Percentiles rank a stretch among this genome's conserved stretches.
phyloP scores from a whole-genome alignment of 1,139 yeast genomes.

The Kluyveromyces marxianus region DNA sequence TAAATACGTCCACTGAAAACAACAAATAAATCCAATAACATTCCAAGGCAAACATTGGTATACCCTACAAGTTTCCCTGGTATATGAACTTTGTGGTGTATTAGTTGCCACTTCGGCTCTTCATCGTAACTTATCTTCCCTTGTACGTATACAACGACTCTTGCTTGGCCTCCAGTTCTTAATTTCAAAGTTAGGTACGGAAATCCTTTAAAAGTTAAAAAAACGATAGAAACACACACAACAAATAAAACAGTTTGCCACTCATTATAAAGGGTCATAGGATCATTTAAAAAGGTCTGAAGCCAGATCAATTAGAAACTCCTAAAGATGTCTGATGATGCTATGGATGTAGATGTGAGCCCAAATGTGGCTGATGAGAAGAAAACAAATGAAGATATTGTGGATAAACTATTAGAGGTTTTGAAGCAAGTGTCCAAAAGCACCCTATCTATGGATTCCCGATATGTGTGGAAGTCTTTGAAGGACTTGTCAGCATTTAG shows the following conservation, averaged over 20 bases:
- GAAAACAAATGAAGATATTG: conserved; percentile 23
- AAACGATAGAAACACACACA: not conserved
- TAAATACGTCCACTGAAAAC: too few relatives aligned
- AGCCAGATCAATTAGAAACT: not conserved
- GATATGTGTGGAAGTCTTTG: conserved; percentile 78
- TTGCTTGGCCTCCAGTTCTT: not conserved
- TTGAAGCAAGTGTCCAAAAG: conserved; percentile 46
- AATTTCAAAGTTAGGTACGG: not conserved
- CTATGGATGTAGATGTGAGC: conserved; percentile 25
- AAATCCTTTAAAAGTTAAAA: not conserved
- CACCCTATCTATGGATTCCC: conserved; percentile 71
- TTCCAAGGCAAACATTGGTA: too few relatives aligned
- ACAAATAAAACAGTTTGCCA: not conserved
- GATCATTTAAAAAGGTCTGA: not conserved
- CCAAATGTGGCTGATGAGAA: conserved; percentile 21
- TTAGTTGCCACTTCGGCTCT: too few relatives aligned
- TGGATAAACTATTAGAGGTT: conserved; percentile 27
- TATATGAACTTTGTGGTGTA: too few relatives aligned
- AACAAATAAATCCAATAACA: too few relatives aligned
- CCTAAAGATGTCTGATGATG: conserved; percentile 17
- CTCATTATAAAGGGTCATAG: not conserved
- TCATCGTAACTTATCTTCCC: too few relatives aligned
- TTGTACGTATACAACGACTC: not conserved
- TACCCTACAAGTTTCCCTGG: too few relatives aligned
- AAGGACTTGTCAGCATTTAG: conserved; percentile 77